These are phyloP conservation scores for Leccinum proximum DNA, from an alignment of 1,284 basidiomycete genomes.

Conservation along the genomic window DNA sequence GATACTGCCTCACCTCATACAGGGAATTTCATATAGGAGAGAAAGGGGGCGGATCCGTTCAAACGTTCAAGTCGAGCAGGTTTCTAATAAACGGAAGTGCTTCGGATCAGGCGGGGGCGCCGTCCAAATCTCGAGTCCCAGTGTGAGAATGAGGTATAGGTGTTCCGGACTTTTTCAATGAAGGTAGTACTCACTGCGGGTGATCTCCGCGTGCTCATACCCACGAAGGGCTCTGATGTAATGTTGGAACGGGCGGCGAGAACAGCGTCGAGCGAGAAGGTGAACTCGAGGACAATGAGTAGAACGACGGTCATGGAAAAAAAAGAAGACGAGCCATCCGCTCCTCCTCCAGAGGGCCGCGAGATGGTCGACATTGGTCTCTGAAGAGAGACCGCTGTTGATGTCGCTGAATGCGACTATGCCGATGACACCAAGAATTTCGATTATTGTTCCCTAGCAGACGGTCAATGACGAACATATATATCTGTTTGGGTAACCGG, in stretches of 20 bases:
- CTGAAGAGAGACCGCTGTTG: slow-evolving; percentile 68
- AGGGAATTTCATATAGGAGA: too few relatives aligned
- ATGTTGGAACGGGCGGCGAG: slow-evolving; percentile 66
- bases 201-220: slow-evolving; percentile 34
- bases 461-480: slow-evolving; percentile 43
- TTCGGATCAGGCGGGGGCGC: slow-evolving; percentile 34
- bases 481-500: slow-evolving; percentile 81
- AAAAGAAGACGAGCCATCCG: slow-evolving; percentile 89
- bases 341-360: slow-evolving; percentile 79
- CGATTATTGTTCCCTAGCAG: slow-evolving; percentile 71
- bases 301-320: slow-evolving; percentile 72
- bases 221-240: slow-evolving; percentile 50
- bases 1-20: too few relatives aligned
- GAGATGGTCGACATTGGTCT: slow-evolving; percentile 70
- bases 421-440: slow-evolving; percentile 80
- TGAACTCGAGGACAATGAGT: slow-evolving; percentile 60
- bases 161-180: slow-evolving; percentile 30
- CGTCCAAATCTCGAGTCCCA: slow-evolving; percentile 72
- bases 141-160: slow-evolving; percentile 47
- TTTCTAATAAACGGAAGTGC: too few relatives aligned
- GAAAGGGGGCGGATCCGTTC: too few relatives aligned
- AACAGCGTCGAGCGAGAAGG: slow-evolving; percentile 63
- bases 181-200: slow-evolving; percentile 26
- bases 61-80: too few relatives aligned
- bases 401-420: slow-evolving; percentile 86